Base-by-base conservation (phyloP, 2,329 filamentous ascomycete species). In the Calonectria naviculata region DNA sequence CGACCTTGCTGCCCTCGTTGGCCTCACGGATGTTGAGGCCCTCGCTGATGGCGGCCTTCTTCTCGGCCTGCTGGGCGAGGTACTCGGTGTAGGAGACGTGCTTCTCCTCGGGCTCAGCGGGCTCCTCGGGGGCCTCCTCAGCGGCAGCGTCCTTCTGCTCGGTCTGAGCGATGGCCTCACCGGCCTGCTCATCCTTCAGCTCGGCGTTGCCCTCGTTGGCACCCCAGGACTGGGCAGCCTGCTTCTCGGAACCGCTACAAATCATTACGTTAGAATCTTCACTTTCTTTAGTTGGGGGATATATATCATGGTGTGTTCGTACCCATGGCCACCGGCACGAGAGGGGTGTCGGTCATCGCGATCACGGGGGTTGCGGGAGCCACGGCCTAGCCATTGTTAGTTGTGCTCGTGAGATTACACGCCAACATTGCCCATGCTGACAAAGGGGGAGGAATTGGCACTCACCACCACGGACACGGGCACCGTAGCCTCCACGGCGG, bases 1-100 rank as follows among this genome's bases (percentile, higher is more conserved):
- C 92, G 80, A 87, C 83, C 88, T 95, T 94, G 88, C 88, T 90
- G 81, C 95, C 95, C 89, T 98, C 95, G 89, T 98, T 98, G 85
- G 96, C 88, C 88, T 95, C 92, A 87, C 97, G 96, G 82, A 95
- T 89, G 81, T 94, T 90, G 80, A 92, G 89, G 65, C 76, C 78
- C 78, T 87, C 85, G 78, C 90, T 90, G 75, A 96, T 90, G 76
- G 90, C 90, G 76, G 91, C 86, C 88, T 95, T 95, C 91, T 95
- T 96, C 87, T 90, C 89, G 71, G 88, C 89, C 79, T 84, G 86
- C 85, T 91, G 88, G 82, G 92, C 94, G 65, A 97, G 91, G 89
- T 98, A 99, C 78, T 97, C 94, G 81, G 90, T 87, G 87, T 95
- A 98, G 67, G 95, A 97, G 88, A 97, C 93, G 87, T 89, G 91